phyloP scores from a whole-genome alignment of 73 alveolate species.

The Vitrella brassicaformis region DNA sequence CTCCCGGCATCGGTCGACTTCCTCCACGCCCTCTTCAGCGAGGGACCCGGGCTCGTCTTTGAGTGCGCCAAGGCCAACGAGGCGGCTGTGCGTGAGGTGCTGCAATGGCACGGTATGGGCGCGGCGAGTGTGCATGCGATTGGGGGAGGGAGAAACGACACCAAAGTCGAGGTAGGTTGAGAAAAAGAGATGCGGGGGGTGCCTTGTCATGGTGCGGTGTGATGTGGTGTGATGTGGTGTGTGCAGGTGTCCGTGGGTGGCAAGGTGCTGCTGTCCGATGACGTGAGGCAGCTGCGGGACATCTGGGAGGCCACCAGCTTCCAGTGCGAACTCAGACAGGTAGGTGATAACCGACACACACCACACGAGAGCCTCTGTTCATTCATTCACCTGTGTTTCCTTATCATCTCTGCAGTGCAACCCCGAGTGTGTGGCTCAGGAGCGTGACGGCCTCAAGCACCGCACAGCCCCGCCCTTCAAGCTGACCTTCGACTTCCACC shows the following conservation, averaged over 20 bases:
- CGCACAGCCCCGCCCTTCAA: constrained; percentile 6
- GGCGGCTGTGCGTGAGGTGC: not conserved
- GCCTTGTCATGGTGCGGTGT: no score
- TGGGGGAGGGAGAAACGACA: no score
- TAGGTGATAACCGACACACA: not conserved
- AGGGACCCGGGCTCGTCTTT: constrained; percentile 32
- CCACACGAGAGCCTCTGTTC: not conserved
- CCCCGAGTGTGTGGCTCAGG: not conserved
- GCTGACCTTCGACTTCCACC: constrained; percentile 8
- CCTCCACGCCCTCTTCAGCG: constrained; percentile 7
- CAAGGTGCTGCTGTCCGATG: constrained; percentile 11
- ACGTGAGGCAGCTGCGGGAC: constrained; percentile 18
- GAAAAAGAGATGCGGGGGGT: no score
- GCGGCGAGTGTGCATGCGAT: no score
- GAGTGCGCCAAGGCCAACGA: constrained; percentile 2
- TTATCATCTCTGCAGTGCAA: not conserved
- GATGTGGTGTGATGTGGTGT: no score
- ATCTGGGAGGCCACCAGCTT: constrained; percentile 13
- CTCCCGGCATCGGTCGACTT: not conserved
- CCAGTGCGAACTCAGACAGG: not conserved
- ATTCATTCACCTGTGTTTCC: not conserved
- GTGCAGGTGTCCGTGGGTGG: constrained; percentile 14
- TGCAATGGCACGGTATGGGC: not conserved
- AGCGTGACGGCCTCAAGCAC: not conserved
- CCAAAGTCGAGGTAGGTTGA: no score